Evolutionary conservation across 108 stramenopile genomes (phyloP), one percentile per base, ranked within the genome.

Genomic region (Cyclotella atomus): DNA sequence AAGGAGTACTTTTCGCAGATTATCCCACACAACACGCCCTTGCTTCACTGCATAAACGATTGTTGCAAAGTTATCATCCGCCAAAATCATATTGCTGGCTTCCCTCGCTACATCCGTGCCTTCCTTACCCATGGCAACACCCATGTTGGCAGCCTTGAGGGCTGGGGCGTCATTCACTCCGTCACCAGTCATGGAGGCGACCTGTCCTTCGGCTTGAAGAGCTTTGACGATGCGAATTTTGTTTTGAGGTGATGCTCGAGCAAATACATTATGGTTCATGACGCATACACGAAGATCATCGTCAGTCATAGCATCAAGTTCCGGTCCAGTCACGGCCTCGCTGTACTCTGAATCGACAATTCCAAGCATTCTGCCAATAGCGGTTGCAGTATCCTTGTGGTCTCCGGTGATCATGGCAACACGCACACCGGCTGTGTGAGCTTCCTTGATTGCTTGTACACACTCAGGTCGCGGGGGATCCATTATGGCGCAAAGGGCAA

Each of bases 81-180:
- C 89, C 52, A 99, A 77, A 76, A 99, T 96, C 96, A 98, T 97
- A 54, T 98, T 93, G 24, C 97, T 91, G 29, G 97, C 97, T 72
- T 97, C 92, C 83, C 96, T 94, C 53, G 99, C 90, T 15, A 98
- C 99, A 69, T 96, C 97, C 63, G 96, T 95, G 69, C 99, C 99
- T 84, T 91, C 93, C 75, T 94, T 96, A 49, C 97, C 99, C 99
- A 99, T 99, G 61, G 99, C 99, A 71, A 99, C 96, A 79, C 99
- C 99, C 85, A 99, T 97, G 81, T 98, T 95, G 20, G 98, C 99
- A 68, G 90, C 87, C 87, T 98, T 98, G 17, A 99, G 84, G 10
- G 99, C 97, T 30, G 99, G 99, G 29, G 97, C 94, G 73, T 99
- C 99, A 70, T 99, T 99, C 38, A 99, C 99, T 67, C 99, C 99